Evolutionary conservation across 306 rosid species (phyloP), one percentile per base, ranked within the genome.

Genomic region (Sophora flavescens): DNA sequence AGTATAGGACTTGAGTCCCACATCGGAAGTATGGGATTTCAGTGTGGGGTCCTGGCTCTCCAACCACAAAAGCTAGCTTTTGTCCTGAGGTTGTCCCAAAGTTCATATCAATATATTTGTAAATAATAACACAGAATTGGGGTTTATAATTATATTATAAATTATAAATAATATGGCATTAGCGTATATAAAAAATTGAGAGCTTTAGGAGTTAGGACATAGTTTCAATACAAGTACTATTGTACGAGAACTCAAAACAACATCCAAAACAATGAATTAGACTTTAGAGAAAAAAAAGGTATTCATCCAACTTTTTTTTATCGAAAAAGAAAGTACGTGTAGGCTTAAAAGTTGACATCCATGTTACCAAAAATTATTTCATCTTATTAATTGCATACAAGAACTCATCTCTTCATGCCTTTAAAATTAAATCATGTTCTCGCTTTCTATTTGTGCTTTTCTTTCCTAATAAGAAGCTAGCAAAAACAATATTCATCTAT

Each of bases 201-300:
- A 68, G 33, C 39, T 38, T 12, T 18, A 4, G 65, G 48, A 36
- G 28, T 12, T 18, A 4, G 65, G 48, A 36, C 12, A 72, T 8
- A 74, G 64, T 48, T 66, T 38, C 66, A n/a, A 26, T 17, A 30
- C 57, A 30, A 52, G 22, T 42, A 67, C 41, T 59, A 47, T 48
- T 4, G 36, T 30, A 42, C 14, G 30, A 30, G 18, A n/a, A 32
- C 71, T 32, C 44, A 22, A 42, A 47, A n/a, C 32, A 75, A 30
- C 56, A 63, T 35, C 17, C 45, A 47, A 81, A 60, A 71, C 52
- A 81, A 16, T 8, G 53, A 4, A 68, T 26, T 50, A 66, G 11
- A 62, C 44, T 51, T 54, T 60, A 22, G 22, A 39, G 61, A 13
- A 6, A 11, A 8, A 28, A 59, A 41, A 28, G 0, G 14, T 33